phyloP scores from a whole-genome alignment of 306 rosid genomes.

The Spatholobus suberectus region DNA sequence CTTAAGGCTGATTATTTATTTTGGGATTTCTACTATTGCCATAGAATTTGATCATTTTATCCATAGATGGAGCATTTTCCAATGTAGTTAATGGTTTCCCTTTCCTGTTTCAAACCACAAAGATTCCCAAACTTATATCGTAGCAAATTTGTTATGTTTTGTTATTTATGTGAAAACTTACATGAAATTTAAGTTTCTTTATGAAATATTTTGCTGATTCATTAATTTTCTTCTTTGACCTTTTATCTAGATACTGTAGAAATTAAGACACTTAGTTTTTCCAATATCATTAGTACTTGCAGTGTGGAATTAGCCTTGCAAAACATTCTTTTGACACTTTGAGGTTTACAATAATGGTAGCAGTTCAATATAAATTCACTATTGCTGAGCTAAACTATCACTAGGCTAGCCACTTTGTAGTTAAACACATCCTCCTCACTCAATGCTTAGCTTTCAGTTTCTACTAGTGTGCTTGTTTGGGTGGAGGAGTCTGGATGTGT shows the following conservation, averaged over 20 bases:
- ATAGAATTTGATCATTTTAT: no score
- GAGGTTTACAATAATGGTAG: not conserved
- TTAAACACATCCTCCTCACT: slow-evolving; percentile 27
- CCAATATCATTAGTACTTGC: not conserved
- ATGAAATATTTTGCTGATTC: slow-evolving; percentile 3
- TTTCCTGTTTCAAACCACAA: no score
- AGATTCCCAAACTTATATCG: not conserved
- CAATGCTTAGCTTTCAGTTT: slow-evolving; percentile 26
- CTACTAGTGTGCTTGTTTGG: slow-evolving; percentile 28
- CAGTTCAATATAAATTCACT: slow-evolving; percentile 2
- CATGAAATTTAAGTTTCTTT: not conserved
- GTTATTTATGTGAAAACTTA: not conserved
- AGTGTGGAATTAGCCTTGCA: not conserved
- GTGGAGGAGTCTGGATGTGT: slow-evolving; percentile 27
- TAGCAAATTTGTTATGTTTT: not conserved
- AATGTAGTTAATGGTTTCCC: no score
- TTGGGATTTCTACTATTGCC: no score
- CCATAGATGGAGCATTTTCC: no score
- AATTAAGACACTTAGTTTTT: not conserved
- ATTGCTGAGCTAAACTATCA: not conserved
- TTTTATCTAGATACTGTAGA: not conserved
- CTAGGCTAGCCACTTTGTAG: not conserved
- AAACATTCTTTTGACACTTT: slow-evolving; percentile 13
- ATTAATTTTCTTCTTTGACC: not conserved
- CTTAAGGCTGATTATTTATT: no score